phyloP scores from a whole-genome alignment of 2,329 filamentous ascomycete species.

The Cordyceps pruinosa region DNA sequence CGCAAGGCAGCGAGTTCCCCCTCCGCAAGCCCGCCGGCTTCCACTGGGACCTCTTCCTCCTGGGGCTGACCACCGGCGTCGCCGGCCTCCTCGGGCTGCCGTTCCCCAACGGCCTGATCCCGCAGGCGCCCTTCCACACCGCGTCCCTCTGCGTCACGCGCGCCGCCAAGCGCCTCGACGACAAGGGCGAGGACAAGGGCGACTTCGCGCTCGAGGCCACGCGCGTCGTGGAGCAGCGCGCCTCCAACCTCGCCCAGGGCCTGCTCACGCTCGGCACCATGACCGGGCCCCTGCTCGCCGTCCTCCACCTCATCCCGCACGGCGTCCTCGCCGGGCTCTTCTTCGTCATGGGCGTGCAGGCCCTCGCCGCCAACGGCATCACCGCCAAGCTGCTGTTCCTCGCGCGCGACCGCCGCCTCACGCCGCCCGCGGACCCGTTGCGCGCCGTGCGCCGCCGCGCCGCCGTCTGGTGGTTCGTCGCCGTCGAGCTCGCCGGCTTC shows the following conservation, averaged over 20 bases:
- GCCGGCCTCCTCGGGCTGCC: constrained; percentile 71
- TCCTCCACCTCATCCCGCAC: constrained; percentile 71
- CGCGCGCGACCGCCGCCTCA: constrained; percentile 56
- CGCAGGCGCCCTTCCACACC: constrained; percentile 78
- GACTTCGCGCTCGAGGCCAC: constrained; percentile 44
- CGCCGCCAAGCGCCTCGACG: constrained; percentile 44
- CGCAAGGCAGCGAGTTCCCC: constrained; percentile 76
- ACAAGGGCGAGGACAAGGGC: constrained; percentile 48
- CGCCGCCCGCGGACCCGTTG: constrained; percentile 52
- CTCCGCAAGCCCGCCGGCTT: constrained; percentile 76
- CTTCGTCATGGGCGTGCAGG: constrained; percentile 79
- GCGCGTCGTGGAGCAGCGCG: constrained; percentile 70
- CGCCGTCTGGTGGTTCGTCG: constrained; percentile 67
- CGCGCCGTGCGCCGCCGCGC: constrained; percentile 50
- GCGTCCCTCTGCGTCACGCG: constrained; percentile 68
- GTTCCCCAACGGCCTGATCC: constrained; percentile 77
- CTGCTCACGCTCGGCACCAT: constrained; percentile 73
- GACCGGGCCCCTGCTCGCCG: constrained; percentile 64
- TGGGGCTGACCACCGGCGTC: constrained; percentile 69
- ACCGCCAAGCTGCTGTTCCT: constrained; percentile 69
- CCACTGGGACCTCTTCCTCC: constrained; percentile 78
- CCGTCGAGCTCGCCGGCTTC: constrained; percentile 62
- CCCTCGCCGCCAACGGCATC: constrained; percentile 69
- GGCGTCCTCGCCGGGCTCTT: constrained; percentile 75
- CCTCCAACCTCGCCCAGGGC: constrained; percentile 72